These are phyloP conservation scores for Canavalia ensiformis DNA, from an alignment of 306 rosid genomes.

Conservation along the genomic window DNA sequence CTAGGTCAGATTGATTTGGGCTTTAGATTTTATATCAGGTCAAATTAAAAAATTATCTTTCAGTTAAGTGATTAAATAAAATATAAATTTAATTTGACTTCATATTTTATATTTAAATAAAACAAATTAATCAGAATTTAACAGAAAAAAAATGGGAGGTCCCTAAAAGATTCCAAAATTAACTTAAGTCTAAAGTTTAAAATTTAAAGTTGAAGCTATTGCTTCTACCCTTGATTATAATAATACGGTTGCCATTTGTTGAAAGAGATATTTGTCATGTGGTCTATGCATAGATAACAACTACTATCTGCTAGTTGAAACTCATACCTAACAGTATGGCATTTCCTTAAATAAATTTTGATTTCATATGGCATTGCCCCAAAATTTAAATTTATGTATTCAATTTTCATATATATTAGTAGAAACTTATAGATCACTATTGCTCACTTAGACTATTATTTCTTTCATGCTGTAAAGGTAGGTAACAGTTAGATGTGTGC, in stretches of 20 bases:
- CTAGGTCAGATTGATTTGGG: too few species aligned
- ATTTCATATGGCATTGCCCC: constrained; percentile 14
- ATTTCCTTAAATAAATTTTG: not conserved
- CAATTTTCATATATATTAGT: not conserved
- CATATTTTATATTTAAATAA: too few species aligned
- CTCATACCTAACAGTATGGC: constrained; percentile 4
- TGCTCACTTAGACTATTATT: not conserved
- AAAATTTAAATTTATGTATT: constrained; percentile 17
- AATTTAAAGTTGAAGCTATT: too few species aligned
- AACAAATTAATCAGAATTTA: too few species aligned
- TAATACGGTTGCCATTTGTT: constrained; percentile 22
- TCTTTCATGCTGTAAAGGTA: not conserved
- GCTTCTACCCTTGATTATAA: not conserved
- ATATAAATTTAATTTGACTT: too few species aligned
- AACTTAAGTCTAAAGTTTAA: too few species aligned
- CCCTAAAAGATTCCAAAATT: too few species aligned
- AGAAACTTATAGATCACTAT: not conserved
- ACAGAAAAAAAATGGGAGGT: too few species aligned
- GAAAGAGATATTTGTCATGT: not conserved
- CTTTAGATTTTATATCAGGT: too few species aligned
- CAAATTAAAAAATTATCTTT: too few species aligned
- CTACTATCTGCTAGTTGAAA: constrained; percentile 26
- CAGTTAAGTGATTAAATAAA: too few species aligned
- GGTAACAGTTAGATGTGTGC: not conserved
- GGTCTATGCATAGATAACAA: constrained; percentile 10